Conservation (phyloP, 2,329 filamentous ascomycete species). For the Xylariaceae sp. region DNA sequence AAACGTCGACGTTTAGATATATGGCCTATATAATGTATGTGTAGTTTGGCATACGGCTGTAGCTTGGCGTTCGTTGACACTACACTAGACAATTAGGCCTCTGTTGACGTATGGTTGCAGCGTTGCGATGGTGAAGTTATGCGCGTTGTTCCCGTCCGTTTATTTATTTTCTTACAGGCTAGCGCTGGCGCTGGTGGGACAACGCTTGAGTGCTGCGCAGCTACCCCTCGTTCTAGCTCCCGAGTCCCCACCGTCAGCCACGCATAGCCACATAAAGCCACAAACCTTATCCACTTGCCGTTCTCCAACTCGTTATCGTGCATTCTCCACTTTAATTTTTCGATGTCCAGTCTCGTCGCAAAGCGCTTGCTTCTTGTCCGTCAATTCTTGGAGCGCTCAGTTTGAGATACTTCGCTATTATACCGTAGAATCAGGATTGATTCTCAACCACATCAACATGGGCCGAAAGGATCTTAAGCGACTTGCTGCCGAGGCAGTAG, state of each 20-base stretch:
- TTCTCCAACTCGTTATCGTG: conserved; percentile 11
- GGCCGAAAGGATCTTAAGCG: conserved; percentile 25
- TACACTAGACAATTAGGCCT: not conserved
- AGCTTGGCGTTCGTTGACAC: not conserved
- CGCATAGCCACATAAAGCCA: conserved; percentile 3
- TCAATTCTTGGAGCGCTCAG: not conserved
- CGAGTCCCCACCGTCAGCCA: not conserved
- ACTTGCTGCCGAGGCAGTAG: conserved; percentile 13
- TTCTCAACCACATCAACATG: conserved; percentile 15
- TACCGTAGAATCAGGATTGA: not conserved
- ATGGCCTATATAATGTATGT: not conserved
- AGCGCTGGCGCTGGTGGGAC: conserved; percentile 20
- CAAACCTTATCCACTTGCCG: not conserved
- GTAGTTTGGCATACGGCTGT: not conserved
- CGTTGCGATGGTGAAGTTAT: not conserved
- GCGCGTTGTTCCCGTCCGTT: not conserved
- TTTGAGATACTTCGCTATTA: not conserved
- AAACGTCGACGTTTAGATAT: not conserved
- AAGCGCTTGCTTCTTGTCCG: not conserved
- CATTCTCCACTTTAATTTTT: conserved; percentile 24
- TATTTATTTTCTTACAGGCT: conserved; percentile 9
- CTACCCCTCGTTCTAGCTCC: conserved; percentile 1
- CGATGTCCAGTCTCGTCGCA: not conserved
- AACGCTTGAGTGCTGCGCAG: conserved; percentile 8
- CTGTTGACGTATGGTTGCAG: not conserved